Evolutionary conservation across 352 stramenopile species (phyloP), one percentile per base, ranked within the genome.

Genomic region (Thalassiosira exigua): DNA sequence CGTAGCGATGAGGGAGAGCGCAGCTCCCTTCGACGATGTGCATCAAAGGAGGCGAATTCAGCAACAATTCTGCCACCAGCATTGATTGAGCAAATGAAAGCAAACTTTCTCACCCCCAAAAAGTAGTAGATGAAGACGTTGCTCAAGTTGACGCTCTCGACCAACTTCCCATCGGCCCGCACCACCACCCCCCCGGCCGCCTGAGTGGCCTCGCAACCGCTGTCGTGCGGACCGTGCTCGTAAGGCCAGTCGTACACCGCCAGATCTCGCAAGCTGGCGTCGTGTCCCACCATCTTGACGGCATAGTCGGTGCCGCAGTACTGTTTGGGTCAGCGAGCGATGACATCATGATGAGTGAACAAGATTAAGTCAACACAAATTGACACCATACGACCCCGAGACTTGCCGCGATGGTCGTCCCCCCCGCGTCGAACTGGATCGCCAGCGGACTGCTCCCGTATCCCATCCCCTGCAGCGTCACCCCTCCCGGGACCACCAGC

Each of bases 61-160:
- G n/a, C n/a, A n/a, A n/a, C n/a, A n/a, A n/a, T n/a, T n/a, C n/a
- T n/a, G n/a, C n/a, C n/a, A n/a, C n/a, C n/a, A n/a, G n/a, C n/a
- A n/a, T n/a, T n/a, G n/a, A n/a, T n/a, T n/a, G n/a, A n/a, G n/a
- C n/a, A n/a, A n/a, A n/a, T n/a, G n/a, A n/a, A n/a, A n/a, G n/a
- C n/a, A n/a, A n/a, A n/a, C n/a, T n/a, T n/a, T n/a, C n/a, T n/a
- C n/a, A n/a, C n/a, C n/a, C 58, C 67, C 36, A 82, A 30, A 26
- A 82, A 82, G 22, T 53, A 75, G 39, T 82, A 82, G 24, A 82
- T 82, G 7, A 82, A 72, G 3, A 82, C 39, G 29, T 78, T 82
- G 0, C 54, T 73, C n/a, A 82, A 19, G 36, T 54, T 62, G 0
- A 82, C 67, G 58, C 44, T 68, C 39, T 82, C 73, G 7, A 82